These are phyloP conservation scores for Noccaea bulbosa DNA, from an alignment of 345 rosid species.

Conservation along the genomic window DNA sequence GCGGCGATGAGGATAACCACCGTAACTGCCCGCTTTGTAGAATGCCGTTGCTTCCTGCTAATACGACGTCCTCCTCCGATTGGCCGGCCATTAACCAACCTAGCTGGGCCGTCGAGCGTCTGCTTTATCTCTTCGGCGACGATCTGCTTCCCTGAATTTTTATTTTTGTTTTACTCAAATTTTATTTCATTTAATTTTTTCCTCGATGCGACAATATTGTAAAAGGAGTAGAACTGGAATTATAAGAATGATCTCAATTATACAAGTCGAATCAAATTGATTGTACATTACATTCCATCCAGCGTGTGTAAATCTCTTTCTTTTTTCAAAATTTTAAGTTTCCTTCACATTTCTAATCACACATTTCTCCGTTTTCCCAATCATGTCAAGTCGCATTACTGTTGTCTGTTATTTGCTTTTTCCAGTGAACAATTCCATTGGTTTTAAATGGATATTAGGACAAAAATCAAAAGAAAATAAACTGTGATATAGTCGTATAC, in stretches of 20 bases:
- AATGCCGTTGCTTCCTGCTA: slow-evolving; percentile 60
- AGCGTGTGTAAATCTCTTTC: too few species aligned
- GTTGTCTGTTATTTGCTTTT: too few species aligned
- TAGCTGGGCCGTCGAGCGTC: slow-evolving; percentile 85
- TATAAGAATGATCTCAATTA: slow-evolving; percentile 1
- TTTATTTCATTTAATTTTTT: slow-evolving; percentile 4
- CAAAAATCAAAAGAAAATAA: too few species aligned
- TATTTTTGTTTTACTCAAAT: background rate
- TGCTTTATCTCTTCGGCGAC: slow-evolving; percentile 84
- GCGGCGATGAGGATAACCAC: slow-evolving; percentile 54
- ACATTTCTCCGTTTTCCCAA: too few species aligned
- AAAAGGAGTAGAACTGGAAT: slow-evolving; percentile 1
- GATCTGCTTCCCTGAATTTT: slow-evolving; percentile 52
- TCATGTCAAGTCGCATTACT: too few species aligned
- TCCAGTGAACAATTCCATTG: too few species aligned
- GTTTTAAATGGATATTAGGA: too few species aligned
- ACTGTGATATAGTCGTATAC: too few species aligned
- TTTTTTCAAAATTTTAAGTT: too few species aligned
- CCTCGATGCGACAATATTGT: slow-evolving; percentile 18
- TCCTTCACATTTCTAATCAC: too few species aligned
- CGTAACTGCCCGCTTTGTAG: slow-evolving; percentile 82
- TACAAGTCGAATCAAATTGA: background rate
- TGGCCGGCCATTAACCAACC: slow-evolving; percentile 56
- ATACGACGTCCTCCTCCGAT: slow-evolving; percentile 9
- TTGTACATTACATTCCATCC: background rate